Base-by-base conservation (phyloP, 176 grass and related monocot genomes). In the Luzula sylvatica region DNA sequence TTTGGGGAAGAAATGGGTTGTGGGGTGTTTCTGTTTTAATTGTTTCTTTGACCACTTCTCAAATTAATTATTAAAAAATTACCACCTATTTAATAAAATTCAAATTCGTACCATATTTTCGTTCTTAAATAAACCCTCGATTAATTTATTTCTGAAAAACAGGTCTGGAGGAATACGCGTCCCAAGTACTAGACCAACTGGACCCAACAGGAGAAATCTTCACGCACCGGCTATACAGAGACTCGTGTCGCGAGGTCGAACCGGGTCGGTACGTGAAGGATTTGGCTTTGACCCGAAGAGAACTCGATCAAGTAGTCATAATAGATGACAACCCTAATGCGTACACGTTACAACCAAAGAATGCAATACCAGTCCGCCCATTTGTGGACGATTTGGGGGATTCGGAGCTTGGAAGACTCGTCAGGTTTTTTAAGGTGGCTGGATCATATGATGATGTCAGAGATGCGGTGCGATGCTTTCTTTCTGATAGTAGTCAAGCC, bases 271-370 rank as follows among this genome's bases (percentile, higher is more conserved):
- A 89, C 21, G 74, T 98, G 27, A 98, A 98, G 77, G 92, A 98
- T 67, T 66, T 98, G 39, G 62, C 78, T 1, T 69, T 61, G 50
- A 85, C 78, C 1, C 81, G 81, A 13, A 56, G 85, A 14, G 40
- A 26, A 18, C 55, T 89, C 9, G 65, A 82, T 46, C 59, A 58
- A 19, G 67, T 66, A 15, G 65, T 98, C 26, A 88, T 98, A 61
- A 65, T 98, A 38, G 85, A 98, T 54, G 92, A 98, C 65, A 90
- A 98, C 65, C 85, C 92, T 0, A 98, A 86, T 16, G 75, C 92
- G 6, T 98, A 98, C 52, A 40, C 59, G 2, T 51, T 90, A 29
- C 85, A 90, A 44, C 92, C 85, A 19, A 78, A 87, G 28, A 98
- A 90, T n/a, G 85, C 85, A 1, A 25, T 98, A 8, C 85, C 65